Evolutionary conservation across 2,329 filamentous ascomycete species (phyloP).

Genomic region (Diatrype stigma): DNA sequence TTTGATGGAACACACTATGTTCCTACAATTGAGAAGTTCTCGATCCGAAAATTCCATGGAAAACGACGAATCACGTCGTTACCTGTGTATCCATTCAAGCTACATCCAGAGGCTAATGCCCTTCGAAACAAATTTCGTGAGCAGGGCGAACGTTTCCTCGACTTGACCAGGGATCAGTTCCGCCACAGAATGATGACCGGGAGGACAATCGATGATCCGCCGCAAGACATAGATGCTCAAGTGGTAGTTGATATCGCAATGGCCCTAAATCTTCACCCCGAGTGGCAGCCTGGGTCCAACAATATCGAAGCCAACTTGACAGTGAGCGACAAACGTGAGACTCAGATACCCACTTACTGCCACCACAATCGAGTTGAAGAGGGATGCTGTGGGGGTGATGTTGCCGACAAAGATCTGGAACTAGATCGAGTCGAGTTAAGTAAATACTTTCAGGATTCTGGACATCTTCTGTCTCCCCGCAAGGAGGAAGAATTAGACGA

Average conservation of each 20-base stretch:
- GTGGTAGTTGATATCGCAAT: slow-evolving; percentile 5
- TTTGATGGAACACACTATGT: slow-evolving; percentile 1
- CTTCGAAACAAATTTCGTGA: too few relatives aligned
- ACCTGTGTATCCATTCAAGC: too few relatives aligned
- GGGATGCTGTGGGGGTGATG: neutral
- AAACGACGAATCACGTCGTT: too few relatives aligned
- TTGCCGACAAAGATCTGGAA: neutral
- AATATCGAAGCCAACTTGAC: too few relatives aligned
- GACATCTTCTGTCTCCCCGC: neutral
- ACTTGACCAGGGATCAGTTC: slow-evolving; percentile 1
- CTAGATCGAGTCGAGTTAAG: neutral
- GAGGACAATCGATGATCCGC: slow-evolving; percentile 4
- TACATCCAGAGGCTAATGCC: too few relatives aligned
- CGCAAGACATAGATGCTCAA: slow-evolving; percentile 4
- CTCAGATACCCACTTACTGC: neutral
- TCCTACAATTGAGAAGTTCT: neutral
- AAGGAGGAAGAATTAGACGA: neutral
- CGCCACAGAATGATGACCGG: slow-evolving; percentile 3
- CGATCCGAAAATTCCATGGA: neutral
- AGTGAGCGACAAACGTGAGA: neutral
- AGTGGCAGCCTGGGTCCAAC: too few relatives aligned
- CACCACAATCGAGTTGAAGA: neutral
- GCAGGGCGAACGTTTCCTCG: neutral
- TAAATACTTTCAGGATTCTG: neutral
- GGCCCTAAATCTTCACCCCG: neutral